Base-by-base conservation (phyloP, 2,329 filamentous ascomycete species). In the Phialemoniopsis sp. region DNA sequence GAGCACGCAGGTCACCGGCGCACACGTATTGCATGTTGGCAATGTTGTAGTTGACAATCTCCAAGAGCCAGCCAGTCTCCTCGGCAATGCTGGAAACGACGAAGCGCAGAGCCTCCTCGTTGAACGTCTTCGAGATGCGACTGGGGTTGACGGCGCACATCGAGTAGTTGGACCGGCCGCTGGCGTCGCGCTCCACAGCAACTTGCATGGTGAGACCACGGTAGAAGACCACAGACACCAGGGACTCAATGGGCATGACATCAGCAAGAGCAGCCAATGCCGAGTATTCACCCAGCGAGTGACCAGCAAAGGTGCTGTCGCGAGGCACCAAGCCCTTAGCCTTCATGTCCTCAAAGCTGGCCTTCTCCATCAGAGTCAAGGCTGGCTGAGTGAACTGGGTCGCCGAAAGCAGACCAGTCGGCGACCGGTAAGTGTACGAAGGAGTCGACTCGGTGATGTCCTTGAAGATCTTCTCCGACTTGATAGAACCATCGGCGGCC, bases 141-240 rank as follows among this genome's bases (percentile, higher is more conserved):
- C 89, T 95, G 29, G 93, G 93, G 72, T 98, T 98, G 66, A 98
- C 91, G 41, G 93, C 93, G 64, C 91, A 96, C 93, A 98, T 98
- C 46, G 87, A 90, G 75, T 98, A 98, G 76, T 97, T 97, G 52
- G 90, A 96, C 41, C 93, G 87, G 29, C 93, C 93, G 48, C 80
- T 73, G 43, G 85, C 90, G 62, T 98, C 93, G 60, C 93, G 89
- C 72, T 97, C 93, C 48, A 98, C 93, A 17, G 93, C 93, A 35
- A 98, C 93, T 68, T 98, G 93, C 93, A 98, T 98, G 16, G 93
- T 98, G 57, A 98, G 73, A 57, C 93, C 93, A 64, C 93, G 89
- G 73, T 98, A 98, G 78, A 98, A 98, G 40, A 98, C 94, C 34
- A 98, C 93, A 0, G 93, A 97, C 3, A 98, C 93, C 63, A 98